Evolutionary conservation across 164 flowering plant species (phyloP).

Genomic region (Saururus chinensis): DNA sequence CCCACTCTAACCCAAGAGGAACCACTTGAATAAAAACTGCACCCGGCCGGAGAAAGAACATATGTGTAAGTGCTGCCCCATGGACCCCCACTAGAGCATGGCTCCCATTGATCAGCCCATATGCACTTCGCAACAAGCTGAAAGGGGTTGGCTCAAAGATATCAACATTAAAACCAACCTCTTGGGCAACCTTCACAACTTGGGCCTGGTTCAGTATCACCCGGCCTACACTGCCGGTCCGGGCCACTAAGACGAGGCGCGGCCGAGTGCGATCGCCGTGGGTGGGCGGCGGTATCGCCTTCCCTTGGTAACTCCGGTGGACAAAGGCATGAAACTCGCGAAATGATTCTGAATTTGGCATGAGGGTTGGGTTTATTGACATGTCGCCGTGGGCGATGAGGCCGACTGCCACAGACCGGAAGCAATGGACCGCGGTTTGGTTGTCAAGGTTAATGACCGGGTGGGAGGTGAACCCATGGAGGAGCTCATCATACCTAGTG

Average conservation of each 20-base stretch:
- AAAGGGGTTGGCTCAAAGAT: slow-evolving; percentile 22
- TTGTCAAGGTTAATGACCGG: slow-evolving; percentile 29
- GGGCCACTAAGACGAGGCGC: slow-evolving; percentile 22
- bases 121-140: slow-evolving; percentile 20
- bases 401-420: slow-evolving; percentile 19
- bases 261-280: slow-evolving; percentile 13
- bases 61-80: slow-evolving; percentile 38
- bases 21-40: slow-evolving; percentile 31
- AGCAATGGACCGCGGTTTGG: slow-evolving; percentile 34
- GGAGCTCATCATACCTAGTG: slow-evolving; percentile 27
- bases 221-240: slow-evolving; percentile 21
- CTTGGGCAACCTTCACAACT: slow-evolving; percentile 14
- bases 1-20: slow-evolving; percentile 30
- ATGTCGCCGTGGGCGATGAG: slow-evolving; percentile 6
- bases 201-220: slow-evolving; percentile 25
- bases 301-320: neutral
- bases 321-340: slow-evolving; percentile 4
- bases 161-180: slow-evolving; percentile 36
- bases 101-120: slow-evolving; percentile 25
- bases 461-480: slow-evolving; percentile 23
- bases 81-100: slow-evolving; percentile 47
- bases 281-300: neutral
- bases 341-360: slow-evolving; percentile 5
- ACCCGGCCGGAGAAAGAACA: slow-evolving; percentile 24
- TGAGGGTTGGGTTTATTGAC: slow-evolving; percentile 3